Conservation (phyloP, 2,329 filamentous ascomycete species). For the Diaporthe helianthi region DNA sequence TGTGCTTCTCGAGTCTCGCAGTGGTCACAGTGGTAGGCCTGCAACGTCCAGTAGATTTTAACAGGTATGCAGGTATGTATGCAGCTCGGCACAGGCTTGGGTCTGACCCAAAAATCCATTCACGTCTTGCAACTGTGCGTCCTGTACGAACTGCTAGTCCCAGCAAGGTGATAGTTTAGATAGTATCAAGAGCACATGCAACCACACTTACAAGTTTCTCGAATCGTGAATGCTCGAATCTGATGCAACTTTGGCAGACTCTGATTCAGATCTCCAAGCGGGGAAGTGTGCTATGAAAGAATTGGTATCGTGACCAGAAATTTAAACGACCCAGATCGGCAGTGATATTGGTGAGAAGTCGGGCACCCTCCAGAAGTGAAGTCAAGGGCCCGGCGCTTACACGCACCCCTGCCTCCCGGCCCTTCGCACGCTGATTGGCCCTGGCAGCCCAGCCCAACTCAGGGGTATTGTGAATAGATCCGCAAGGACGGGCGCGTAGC, state of each 20-base stretch:
- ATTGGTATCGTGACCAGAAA: background rate
- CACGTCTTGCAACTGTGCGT: background rate
- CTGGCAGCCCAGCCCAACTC: background rate
- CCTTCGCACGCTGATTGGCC: conserved; percentile 10
- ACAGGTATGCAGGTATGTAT: background rate
- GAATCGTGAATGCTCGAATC: background rate
- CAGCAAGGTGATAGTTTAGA: background rate
- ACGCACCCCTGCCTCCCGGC: conserved; percentile 2
- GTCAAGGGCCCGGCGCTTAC: conserved; percentile 32
- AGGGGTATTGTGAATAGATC: conserved; percentile 31
- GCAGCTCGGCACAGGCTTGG: conserved; percentile 6
- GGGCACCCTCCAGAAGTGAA: background rate
- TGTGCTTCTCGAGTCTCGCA: conserved; percentile 13
- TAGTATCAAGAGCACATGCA: background rate
- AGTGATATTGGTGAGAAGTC: conserved; percentile 14
- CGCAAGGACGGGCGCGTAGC: conserved; percentile 33
- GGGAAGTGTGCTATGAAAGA: background rate
- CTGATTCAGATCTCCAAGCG: background rate
- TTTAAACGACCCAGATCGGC: background rate
- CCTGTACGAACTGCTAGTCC: background rate
- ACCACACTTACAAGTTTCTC: background rate
- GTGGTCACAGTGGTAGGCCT: conserved; percentile 5
- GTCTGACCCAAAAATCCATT: background rate
- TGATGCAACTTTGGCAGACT: background rate
- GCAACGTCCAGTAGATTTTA: conserved; percentile 1